Percentiles rank a stretch among this genome's conserved stretches.
phyloP scores from a whole-genome alignment of 73 alveolate genomes.

The Paramecium biaurelia region DNA sequence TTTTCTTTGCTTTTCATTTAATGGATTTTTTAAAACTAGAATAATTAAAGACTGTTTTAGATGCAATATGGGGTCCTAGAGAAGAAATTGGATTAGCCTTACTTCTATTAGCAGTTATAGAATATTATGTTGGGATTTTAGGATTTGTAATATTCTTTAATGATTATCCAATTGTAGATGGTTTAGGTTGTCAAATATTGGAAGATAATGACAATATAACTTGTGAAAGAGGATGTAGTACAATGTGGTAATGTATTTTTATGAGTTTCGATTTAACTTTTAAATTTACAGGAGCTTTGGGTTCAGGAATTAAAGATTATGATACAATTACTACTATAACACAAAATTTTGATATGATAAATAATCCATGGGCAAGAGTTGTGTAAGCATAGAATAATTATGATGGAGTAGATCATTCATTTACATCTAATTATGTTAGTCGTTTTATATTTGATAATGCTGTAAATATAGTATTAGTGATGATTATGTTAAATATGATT shows the following conservation, averaged over 20 bases:
- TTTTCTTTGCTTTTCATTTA: conserved; percentile 87
- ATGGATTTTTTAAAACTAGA: conserved; percentile 84
- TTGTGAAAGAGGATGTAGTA: conserved; percentile 83
- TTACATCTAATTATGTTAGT: conserved; percentile 39
- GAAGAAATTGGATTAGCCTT: conserved; percentile 88
- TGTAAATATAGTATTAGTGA: conserved; percentile 84
- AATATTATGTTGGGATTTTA: conserved; percentile 85
- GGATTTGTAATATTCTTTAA: conserved; percentile 82
- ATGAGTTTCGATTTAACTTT: conserved; percentile 82
- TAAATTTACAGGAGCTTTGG: conserved; percentile 92
- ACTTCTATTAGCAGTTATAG: conserved; percentile 82
- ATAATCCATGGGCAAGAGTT: background rate
- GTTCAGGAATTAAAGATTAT: conserved; percentile 72
- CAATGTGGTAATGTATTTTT: conserved; percentile 77
- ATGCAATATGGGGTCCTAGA: conserved; percentile 90
- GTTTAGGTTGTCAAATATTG: background rate
- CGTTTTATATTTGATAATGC: conserved; percentile 90
- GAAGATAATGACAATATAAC: background rate
- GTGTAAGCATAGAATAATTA: background rate
- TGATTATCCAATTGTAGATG: conserved; percentile 63
- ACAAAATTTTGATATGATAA: background rate
- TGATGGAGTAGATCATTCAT: conserved; percentile 31
- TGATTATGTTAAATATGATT: conserved; percentile 88
- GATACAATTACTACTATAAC: conserved; percentile 66
- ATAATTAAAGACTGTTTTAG: conserved; percentile 85